phyloP scores from a whole-genome alignment of 306 rosid genomes.

The Cucumis sativus region DNA sequence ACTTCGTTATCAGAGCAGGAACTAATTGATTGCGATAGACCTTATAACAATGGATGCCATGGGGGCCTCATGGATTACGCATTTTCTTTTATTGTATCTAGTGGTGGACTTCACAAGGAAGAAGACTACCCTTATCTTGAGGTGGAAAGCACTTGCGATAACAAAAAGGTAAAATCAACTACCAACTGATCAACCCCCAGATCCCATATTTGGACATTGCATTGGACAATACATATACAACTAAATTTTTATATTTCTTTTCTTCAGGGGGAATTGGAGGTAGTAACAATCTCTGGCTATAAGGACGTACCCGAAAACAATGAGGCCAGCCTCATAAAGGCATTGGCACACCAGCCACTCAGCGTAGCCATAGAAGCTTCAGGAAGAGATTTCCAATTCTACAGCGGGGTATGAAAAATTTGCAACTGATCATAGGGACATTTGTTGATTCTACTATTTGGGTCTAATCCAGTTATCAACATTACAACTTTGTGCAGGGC shows the following conservation, averaged over 20 bases:
- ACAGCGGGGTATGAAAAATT: conserved; percentile 39
- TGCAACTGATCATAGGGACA: neutral
- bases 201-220: neutral
- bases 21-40: conserved; percentile 53
- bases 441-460: neutral
- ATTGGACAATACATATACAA: neutral
- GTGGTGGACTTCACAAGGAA: conserved; percentile 53
- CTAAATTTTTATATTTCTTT: neutral
- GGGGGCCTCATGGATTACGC: conserved; percentile 77
- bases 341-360: conserved; percentile 62
- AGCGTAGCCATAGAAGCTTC: conserved; percentile 72
- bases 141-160: conserved; percentile 56
- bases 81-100: conserved; percentile 31
- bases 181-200: neutral
- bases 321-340: conserved; percentile 52
- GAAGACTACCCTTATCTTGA: conserved; percentile 58
- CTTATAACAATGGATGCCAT: conserved; percentile 54
- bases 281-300: conserved; percentile 45
- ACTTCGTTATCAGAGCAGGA: conserved; percentile 54
- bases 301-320: conserved; percentile 54
- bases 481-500: conserved; percentile 23
- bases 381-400: conserved; percentile 57
- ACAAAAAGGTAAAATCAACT: conserved; percentile 25
- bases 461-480: neutral
- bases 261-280: conserved; percentile 29